Evolutionary conservation across 164 flowering plant species (phyloP).

Genomic region (Tinospora cordifolia): DNA sequence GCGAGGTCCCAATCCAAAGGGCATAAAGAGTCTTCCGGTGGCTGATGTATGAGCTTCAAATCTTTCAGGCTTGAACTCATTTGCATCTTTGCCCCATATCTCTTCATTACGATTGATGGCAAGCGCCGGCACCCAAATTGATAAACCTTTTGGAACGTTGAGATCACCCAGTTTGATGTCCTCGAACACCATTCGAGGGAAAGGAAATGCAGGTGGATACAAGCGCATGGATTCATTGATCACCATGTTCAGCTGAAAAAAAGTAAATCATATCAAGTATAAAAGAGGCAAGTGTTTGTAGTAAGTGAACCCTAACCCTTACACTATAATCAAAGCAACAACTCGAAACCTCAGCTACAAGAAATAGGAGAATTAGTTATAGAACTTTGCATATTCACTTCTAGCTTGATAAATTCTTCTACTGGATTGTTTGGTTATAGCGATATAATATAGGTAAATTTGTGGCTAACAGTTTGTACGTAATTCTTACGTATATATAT

Average conservation of each 20-base stretch:
- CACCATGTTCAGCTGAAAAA: conserved; percentile 26
- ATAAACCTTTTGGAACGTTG: conserved; percentile 19
- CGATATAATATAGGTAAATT: too few species aligned
- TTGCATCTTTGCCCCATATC: conserved; percentile 24
- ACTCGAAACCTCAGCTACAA: too few species aligned
- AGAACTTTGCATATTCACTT: too few species aligned
- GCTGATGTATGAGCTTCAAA: conserved; percentile 6
- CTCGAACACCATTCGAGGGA: conserved; percentile 16
- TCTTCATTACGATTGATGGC: conserved; percentile 20
- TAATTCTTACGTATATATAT: too few species aligned
- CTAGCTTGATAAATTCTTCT: too few species aligned
- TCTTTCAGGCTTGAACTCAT: conserved; percentile 20
- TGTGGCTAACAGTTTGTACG: too few species aligned
- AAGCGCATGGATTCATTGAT: conserved; percentile 24
- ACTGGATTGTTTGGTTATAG: too few species aligned
- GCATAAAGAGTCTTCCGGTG: conserved; percentile 10
- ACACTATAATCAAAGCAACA: too few species aligned
- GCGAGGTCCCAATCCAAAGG: conserved; percentile 18
- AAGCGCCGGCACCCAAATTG: conserved; percentile 19
- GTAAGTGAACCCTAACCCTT: too few species aligned
- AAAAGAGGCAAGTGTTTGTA: neutral
- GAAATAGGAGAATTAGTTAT: too few species aligned
- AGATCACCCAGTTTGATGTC: conserved; percentile 25
- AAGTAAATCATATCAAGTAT: neutral
- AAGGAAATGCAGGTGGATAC: conserved; percentile 25